These are phyloP conservation scores for Podaxis pistillaris DNA, from an alignment of 768 basidiomycete species.

Conservation along the genomic window DNA sequence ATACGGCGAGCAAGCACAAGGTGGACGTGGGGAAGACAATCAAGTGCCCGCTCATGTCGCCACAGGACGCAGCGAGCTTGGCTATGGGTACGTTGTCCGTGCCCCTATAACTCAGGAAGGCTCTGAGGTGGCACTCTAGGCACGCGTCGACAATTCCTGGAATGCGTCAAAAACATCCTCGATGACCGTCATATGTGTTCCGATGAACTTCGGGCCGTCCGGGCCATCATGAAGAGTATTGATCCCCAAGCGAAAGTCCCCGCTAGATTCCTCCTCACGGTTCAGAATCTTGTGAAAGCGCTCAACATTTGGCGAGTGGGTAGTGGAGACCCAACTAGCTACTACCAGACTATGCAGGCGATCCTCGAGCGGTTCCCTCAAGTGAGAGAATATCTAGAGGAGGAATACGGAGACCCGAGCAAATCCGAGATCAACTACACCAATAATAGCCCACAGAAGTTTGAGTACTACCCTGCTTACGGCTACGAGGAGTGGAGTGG, in stretches of 20 bases:
- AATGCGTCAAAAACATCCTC: slow-evolving; percentile 5
- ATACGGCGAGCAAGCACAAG: neutral
- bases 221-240: neutral
- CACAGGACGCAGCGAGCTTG: neutral
- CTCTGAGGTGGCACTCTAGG: neutral
- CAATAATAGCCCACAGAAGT: neutral
- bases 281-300: neutral
- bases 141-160: slow-evolving; percentile 1
- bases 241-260: neutral
- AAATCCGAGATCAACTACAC: neutral
- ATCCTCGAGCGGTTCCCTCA: slow-evolving; percentile 1
- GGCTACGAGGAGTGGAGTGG: neutral
- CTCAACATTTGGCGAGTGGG: neutral
- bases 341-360: neutral
- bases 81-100: neutral
- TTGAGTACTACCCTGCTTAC: neutral
- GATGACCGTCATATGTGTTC: neutral
- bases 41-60: neutral
- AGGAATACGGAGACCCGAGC: neutral
- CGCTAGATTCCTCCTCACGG: neutral
- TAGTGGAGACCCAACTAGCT: neutral
- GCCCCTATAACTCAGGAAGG: neutral
- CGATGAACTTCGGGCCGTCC: neutral
- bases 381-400: neutral
- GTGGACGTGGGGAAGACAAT: slow-evolving; percentile 7